These are phyloP conservation scores for Fusarium protoensiforme DNA, from an alignment of 2,329 filamentous ascomycete genomes.

Conservation along the genomic window DNA sequence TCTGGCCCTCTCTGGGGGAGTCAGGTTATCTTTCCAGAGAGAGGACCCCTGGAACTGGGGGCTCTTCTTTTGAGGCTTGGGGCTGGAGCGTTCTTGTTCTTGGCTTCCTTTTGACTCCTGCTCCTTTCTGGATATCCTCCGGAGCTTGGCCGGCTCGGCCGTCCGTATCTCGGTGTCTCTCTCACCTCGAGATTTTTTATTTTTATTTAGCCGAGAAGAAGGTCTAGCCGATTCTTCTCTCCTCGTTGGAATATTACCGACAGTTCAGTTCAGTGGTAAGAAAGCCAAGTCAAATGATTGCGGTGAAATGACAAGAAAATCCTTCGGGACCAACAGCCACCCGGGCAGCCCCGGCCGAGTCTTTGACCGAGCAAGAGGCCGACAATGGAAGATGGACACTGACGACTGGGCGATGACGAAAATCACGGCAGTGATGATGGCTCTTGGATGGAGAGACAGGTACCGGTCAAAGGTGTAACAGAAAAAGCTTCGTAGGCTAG, in stretches of 20 bases:
- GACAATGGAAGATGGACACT: not conserved
- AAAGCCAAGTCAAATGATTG: slow-evolving; percentile 9
- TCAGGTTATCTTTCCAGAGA: not conserved
- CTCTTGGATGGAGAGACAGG: not conserved
- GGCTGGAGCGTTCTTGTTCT: slow-evolving; percentile 35
- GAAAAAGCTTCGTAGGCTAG: not conserved
- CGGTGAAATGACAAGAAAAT: slow-evolving; percentile 6
- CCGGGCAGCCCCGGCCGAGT: slow-evolving; percentile 11
- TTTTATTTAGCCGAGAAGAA: slow-evolving; percentile 40
- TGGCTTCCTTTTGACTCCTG: slow-evolving; percentile 14
- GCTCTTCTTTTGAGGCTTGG: slow-evolving; percentile 16
- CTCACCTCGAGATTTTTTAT: slow-evolving; percentile 20
- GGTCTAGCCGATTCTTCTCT: slow-evolving; percentile 8
- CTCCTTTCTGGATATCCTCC: slow-evolving; percentile 22
- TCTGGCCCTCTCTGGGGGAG: not conserved
- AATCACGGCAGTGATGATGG: slow-evolving; percentile 13
- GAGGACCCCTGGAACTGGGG: slow-evolving; percentile 14
- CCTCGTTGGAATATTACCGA: not conserved
- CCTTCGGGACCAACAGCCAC: slow-evolving; percentile 5
- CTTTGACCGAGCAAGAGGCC: slow-evolving; percentile 7
- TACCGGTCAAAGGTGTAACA: not conserved
- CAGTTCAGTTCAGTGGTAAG: not conserved
- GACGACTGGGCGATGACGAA: slow-evolving; percentile 1
- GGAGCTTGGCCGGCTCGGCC: slow-evolving; percentile 36
- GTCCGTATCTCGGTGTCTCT: slow-evolving; percentile 38